These are phyloP conservation scores for Jacaranda mimosifolia DNA, from an alignment of 257 asterid species.

Conservation along the genomic window DNA sequence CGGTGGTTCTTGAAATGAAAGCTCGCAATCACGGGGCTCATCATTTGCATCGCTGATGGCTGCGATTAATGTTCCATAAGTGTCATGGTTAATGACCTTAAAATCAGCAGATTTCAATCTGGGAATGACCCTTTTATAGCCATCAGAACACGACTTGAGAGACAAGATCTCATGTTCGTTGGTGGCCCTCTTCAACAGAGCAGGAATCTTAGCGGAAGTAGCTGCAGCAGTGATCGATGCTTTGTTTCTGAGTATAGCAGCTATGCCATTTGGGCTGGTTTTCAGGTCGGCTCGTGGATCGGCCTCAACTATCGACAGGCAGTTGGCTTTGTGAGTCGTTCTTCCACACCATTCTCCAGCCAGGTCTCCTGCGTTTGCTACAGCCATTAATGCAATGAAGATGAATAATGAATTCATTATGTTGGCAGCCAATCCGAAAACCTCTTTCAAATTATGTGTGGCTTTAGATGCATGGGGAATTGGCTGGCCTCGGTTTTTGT, in stretches of 20 bases:
- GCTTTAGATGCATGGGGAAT: not conserved
- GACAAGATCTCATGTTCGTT: not conserved
- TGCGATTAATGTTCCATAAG: not conserved
- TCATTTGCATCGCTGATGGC: not conserved
- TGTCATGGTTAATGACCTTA: not conserved
- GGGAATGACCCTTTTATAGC: not conserved
- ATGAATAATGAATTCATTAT: not conserved
- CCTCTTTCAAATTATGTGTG: not conserved
- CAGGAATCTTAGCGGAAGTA: not conserved
- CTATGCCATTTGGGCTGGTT: conserved; percentile 14
- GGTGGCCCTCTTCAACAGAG: not conserved
- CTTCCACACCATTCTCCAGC: not conserved
- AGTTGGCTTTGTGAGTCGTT: not conserved
- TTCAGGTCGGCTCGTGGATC: conserved; percentile 19
- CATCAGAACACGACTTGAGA: not conserved
- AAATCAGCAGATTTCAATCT: not conserved
- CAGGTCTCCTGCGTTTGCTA: not conserved
- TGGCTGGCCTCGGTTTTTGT: not conserved
- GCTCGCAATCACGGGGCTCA: conserved; percentile 9
- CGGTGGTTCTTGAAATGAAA: conserved; percentile 16
- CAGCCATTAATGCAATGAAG: not conserved
- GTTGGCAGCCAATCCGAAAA: not conserved
- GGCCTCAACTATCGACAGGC: conserved; percentile 16
- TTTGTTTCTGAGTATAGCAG: conserved; percentile 12
- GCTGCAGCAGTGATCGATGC: not conserved